Evolutionary conservation across 257 asterid species (phyloP), one percentile per base, ranked within the genome.

Genomic region (Paraleonurus japonicus): DNA sequence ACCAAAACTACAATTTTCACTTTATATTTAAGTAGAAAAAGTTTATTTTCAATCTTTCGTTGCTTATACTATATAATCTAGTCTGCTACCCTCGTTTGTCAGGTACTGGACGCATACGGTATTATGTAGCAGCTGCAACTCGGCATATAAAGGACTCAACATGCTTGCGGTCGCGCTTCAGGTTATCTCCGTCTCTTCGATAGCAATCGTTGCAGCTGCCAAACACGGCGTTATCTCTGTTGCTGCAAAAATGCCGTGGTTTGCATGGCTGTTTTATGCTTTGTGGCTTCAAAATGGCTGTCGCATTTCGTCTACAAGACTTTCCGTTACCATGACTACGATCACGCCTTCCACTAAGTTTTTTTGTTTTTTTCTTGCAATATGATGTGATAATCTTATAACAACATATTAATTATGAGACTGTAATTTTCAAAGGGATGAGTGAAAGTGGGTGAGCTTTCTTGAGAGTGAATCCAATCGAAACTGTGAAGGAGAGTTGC

Each of bases 91-190:
- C n/a, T n/a, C n/a, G n/a, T n/a, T 66, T 8, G 1, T 7, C 86
- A 90, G 98, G 89, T 90, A 90, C 66, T 86, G 95, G 98, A 66
- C 83, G 4, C 97, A 93, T 66, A 85, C 94, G 1, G 84, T 85
- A 78, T 86, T 19, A 9, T 93, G 96, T 72, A 81, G 83, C 50
- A 93, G 96, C 57, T 90, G 98, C 87, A 88, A 70, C 26, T 16
- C 22, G 0, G 98, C 96, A 1, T 79, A 90, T 70, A 87, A 80
- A 77, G 27, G 73, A 66, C 88, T 90, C 32, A 85, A 80, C n/a
- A n/a, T n/a, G n/a, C n/a, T n/a, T n/a, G n/a, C n/a, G n/a, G n/a
- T n/a, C n/a, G n/a, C n/a, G n/a, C 73, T 90, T 71, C 92, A 87
- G 67, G 84, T 89, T 9, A 22, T 80, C 61, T 77, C 94, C 23